Conservation (phyloP, 805 yeast genomes). For the Saturnispora dispora region DNA sequence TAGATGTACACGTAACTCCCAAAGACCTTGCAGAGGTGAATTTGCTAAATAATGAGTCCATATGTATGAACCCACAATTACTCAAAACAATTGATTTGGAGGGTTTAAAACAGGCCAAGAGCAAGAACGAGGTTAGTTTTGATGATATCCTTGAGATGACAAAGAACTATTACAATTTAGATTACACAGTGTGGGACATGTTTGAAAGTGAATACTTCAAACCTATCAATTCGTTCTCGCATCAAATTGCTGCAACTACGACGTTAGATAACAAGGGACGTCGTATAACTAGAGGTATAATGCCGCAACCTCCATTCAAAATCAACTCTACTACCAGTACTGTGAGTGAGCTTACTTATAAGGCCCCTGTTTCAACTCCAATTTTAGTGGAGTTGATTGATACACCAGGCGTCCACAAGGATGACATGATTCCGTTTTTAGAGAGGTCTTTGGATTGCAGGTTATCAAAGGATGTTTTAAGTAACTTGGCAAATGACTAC, state of each 20-base stretch:
- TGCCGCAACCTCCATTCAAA: not conserved
- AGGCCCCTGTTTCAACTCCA: constrained; percentile 48
- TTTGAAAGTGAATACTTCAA: constrained; percentile 14
- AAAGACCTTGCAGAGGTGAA: constrained; percentile 28
- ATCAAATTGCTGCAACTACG: constrained; percentile 13
- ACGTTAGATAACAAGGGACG: not conserved
- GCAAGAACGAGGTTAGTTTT: not conserved
- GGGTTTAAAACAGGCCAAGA: constrained; percentile 2
- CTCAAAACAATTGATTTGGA: constrained; percentile 8
- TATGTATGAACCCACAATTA: not conserved
- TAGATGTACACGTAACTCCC: constrained; percentile 39
- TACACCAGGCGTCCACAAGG: constrained; percentile 62
- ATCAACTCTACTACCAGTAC: constrained; percentile 1
- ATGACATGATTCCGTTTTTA: constrained; percentile 63
- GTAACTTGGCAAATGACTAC: constrained; percentile 33
- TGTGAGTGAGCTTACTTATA: constrained; percentile 20
- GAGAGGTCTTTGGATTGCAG: constrained; percentile 62
- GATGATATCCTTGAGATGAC: constrained; percentile 13
- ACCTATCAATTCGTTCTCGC: constrained; percentile 9
- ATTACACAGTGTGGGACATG: constrained; percentile 16
- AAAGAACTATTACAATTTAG: constrained; percentile 22
- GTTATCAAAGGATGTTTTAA: constrained; percentile 48
- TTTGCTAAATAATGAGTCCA: constrained; percentile 10
- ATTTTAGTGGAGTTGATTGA: constrained; percentile 62
- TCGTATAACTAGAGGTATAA: not conserved